These are phyloP conservation scores for Papiliotrema laurentii DNA, from an alignment of 1,284 basidiomycete genomes.

Conservation along the genomic window DNA sequence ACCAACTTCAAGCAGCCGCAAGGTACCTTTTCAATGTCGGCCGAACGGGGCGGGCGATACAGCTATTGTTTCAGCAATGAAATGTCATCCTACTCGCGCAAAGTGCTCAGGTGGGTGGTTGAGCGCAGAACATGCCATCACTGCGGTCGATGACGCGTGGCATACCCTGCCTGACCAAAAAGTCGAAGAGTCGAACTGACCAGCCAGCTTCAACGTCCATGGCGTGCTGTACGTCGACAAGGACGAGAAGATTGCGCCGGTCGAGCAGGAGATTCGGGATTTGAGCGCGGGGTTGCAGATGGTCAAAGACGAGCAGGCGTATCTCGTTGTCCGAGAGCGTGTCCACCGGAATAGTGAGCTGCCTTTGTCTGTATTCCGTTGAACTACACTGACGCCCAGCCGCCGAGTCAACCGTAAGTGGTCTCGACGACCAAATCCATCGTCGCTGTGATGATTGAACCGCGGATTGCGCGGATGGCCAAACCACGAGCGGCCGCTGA, in stretches of 20 bases:
- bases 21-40: slow-evolving; percentile 82
- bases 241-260: slow-evolving; percentile 67
- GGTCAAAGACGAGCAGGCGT: slow-evolving; percentile 98
- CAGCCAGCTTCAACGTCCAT: slow-evolving; percentile 93
- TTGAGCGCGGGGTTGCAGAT: slow-evolving; percentile 78
- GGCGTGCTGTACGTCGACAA: slow-evolving; percentile 70
- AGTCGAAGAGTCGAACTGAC: neutral
- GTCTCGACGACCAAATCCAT: too few species aligned
- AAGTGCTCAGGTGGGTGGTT: slow-evolving; percentile 73
- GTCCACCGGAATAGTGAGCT: slow-evolving; percentile 75
- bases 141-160: neutral
- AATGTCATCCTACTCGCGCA: slow-evolving; percentile 91
- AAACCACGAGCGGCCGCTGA: too few species aligned
- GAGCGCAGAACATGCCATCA: neutral
- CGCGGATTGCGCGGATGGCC: too few species aligned
- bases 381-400: slow-evolving; percentile 39
- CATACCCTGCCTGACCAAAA: neutral
- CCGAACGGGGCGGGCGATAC: slow-evolving; percentile 77
- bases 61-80: slow-evolving; percentile 98
- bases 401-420: slow-evolving; percentile 68
- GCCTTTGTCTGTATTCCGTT: too few species aligned
- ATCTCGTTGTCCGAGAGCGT: slow-evolving; percentile 89
- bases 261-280: slow-evolving; percentile 89
- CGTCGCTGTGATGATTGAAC: too few species aligned
- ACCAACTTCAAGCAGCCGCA: slow-evolving; percentile 84